Conservation (phyloP, 2,329 filamentous ascomycete species). For the Nothophoma quercina region DNA sequence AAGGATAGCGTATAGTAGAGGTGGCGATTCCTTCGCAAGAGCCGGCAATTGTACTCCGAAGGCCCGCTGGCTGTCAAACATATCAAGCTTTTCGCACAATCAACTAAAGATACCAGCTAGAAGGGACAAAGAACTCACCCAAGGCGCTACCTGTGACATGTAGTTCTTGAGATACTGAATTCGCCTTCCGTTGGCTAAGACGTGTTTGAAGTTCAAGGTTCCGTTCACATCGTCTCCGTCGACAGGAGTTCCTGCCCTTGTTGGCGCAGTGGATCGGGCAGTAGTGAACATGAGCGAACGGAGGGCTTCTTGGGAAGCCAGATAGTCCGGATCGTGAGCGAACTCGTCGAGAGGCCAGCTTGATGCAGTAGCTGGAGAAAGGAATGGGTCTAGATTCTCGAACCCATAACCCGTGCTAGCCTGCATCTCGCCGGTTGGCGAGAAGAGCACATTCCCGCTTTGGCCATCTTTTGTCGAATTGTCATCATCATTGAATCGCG, state of each 20-base stretch:
- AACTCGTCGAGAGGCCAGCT: constrained; percentile 40
- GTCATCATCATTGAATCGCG: not conserved
- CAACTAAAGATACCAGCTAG: not conserved
- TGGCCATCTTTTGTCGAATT: not conserved
- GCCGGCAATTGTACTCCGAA: constrained; percentile 59
- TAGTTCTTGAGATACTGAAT: constrained; percentile 43
- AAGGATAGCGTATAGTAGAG: constrained; percentile 59
- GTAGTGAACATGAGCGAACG: constrained; percentile 39
- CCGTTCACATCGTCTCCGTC: constrained; percentile 16
- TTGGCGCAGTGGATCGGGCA: constrained; percentile 37
- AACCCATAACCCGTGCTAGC: constrained; percentile 2
- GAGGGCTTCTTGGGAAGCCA: constrained; percentile 40
- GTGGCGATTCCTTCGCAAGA: constrained; percentile 54
- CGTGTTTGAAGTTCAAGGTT: constrained; percentile 27
- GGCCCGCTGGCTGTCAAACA: constrained; percentile 59
- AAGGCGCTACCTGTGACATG: constrained; percentile 38
- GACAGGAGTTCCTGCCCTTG: constrained; percentile 31
- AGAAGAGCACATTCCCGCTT: not conserved
- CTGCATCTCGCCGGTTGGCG: not conserved
- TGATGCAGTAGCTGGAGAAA: constrained; percentile 29
- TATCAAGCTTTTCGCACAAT: constrained; percentile 54
- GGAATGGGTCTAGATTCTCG: constrained; percentile 32
- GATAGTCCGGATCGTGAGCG: constrained; percentile 36
- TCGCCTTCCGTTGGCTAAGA: constrained; percentile 30
- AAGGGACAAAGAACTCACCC: constrained; percentile 22